Conservation (phyloP, 352 stramenopile species). For the Phytophthora constricta region DNA sequence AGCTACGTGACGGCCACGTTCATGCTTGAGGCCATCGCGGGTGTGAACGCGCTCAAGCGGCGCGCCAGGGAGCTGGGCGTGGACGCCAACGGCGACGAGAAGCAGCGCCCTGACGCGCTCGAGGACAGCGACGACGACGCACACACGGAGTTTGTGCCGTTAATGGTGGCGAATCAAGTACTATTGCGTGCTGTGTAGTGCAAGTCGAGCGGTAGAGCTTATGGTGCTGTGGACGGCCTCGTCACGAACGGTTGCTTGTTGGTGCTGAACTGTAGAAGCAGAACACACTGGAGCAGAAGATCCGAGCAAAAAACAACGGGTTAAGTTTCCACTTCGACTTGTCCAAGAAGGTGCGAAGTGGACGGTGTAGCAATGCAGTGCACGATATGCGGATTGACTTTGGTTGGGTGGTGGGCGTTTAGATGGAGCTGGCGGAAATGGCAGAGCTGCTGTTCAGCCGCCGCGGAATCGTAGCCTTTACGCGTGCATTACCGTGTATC, state of each 20-base stretch:
- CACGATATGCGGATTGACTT: not conserved
- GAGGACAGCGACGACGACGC: constrained; percentile 52
- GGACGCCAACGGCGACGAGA: constrained; percentile 31
- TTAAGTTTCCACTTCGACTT: constrained; percentile 69
- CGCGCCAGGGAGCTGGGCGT: constrained; percentile 50
- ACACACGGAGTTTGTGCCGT: constrained; percentile 73
- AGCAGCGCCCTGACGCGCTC: constrained; percentile 33
- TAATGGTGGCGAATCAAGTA: constrained; percentile 83
- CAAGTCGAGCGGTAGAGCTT: constrained; percentile 10
- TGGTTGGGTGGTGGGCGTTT: not conserved
- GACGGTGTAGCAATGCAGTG: not conserved
- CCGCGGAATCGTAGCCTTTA: constrained; percentile 77
- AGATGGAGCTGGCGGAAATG: constrained; percentile 90
- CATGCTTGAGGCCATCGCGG: constrained; percentile 86
- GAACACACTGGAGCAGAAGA: constrained; percentile 58
- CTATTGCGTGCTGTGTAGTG: constrained; percentile 23
- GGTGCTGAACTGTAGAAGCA: constrained; percentile 47
- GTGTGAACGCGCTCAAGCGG: constrained; percentile 79
- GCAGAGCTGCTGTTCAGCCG: constrained; percentile 76
- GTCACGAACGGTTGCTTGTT: constrained; percentile 27
- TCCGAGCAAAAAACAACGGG: constrained; percentile 43
- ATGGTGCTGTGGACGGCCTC: constrained; percentile 18
- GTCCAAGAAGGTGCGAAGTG: constrained; percentile 66
- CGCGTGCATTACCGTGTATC: constrained; percentile 79
- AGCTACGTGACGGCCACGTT: constrained; percentile 89